Evolutionary conservation across 495 filamentous ascomycete genomes (phyloP), one percentile per base, ranked within the genome.

Genomic region (Evernia prunastri): DNA sequence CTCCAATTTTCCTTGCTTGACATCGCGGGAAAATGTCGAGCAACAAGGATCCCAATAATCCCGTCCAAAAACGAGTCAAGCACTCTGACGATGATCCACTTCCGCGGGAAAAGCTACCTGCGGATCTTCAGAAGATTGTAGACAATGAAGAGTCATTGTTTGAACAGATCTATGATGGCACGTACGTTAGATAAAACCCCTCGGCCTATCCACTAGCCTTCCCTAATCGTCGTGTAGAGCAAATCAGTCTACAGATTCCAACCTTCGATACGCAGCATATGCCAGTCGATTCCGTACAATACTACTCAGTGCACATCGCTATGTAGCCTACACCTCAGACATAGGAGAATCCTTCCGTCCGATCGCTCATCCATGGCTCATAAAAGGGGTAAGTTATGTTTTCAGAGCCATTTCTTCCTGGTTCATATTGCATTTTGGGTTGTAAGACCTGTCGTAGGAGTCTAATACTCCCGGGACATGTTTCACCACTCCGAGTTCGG

Each of bases 301-400:
- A 71, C 86, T 98, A 68, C 82, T 91, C 70, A 87, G 88, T 49
- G 91, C 92, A 35, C 94, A 98, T 72, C 89, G 94, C 71, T 97
- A 98, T 74, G 90, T 98, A 64, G 94, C 94, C 67, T 98, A 97
- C 77, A 97, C 94, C 18, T 93, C 89, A 39, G 94, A 98, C 73
- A 91, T 98, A 51, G 94, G 94, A 72, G 94, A 98, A 74, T 95
- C 90, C 12, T 98, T 98, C 77, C 87, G 94, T 9, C 94, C 94
- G 6, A 82, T 97, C 61, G 92, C 92, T 7, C 91, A 97, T 73
- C 92, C 90, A 0, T 85, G 76, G 68, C 78, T 93, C 7, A 89
- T 98, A 6, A 82, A 86, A 49, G 77, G 84, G 59, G n/a, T n/a
- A n/a, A n/a, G n/a, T n/a, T n/a, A n/a, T n/a, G n/a, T n/a, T n/a